Base-by-base conservation (phyloP, 2,329 filamentous ascomycete genomes). In the Pseudogymnoascus sp. region DNA sequence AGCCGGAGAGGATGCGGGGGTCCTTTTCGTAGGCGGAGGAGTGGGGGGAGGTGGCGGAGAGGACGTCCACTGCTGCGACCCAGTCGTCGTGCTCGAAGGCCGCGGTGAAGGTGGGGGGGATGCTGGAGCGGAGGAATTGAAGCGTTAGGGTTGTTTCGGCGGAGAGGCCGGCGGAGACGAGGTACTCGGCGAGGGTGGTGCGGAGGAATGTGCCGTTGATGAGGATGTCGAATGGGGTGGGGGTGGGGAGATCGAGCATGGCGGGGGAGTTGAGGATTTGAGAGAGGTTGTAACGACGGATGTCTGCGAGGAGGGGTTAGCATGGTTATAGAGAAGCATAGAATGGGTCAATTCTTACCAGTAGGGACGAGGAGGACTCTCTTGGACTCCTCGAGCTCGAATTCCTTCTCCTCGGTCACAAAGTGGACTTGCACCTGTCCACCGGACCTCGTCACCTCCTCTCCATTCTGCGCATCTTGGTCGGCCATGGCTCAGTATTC, bases 51-150 rank as follows among this genome's bases (percentile, higher is more conserved):
- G 82, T 85, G 12, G 77, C 75, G 0, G 91, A 93, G 23, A 96
- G 79, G 4, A 96, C 84, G 74, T 97, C 92, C 26, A 97, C 86
- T 26, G 85, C 84, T 73, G 90, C 91, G 60, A 99, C 90, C 95
- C 95, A 99, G 75, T 97, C 95, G 72, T 99, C 93, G 75, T 99
- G 93, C 78, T 97, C 88, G 74, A 96, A 99, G 73, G 90, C 95
- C 11, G 92, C 89, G 69, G 96, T 87, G 75, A 95, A 93, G 37
- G 90, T 82, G 16, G 95, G 95, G 6, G 95, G 95, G 65, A 97
- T 86, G 69, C 97, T 80, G 67, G 92, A 95, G 71, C 92, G 88
- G 37, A 97, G 91, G 76, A 97, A 99, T 79, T 97, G 93, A 64
- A 99, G 83, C 37, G 88, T 89, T 62, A 99, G 79, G 3, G 89